These are phyloP conservation scores for Uncinocarpus reesii DNA, from an alignment of 2,329 filamentous ascomycete species.

Conservation along the genomic window DNA sequence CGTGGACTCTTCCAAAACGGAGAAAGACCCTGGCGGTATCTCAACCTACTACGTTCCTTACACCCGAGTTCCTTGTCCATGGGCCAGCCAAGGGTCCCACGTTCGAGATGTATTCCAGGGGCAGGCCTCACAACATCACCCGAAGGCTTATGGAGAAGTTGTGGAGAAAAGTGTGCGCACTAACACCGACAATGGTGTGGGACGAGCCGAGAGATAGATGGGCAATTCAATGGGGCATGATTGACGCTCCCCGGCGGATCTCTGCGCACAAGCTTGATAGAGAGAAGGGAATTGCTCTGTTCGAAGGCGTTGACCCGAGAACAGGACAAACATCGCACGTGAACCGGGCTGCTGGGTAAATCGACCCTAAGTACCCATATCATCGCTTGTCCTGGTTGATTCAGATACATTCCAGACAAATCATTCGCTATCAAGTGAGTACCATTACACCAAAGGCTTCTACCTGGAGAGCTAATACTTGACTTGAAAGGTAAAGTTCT, in stretches of 20 bases:
- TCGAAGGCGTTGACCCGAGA: slow-evolving; percentile 15
- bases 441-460: no score
- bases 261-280: slow-evolving; percentile 14
- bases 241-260: background rate
- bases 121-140: slow-evolving; percentile 34
- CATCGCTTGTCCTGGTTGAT: no score
- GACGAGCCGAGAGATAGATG: slow-evolving; percentile 19
- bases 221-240: slow-evolving; percentile 25
- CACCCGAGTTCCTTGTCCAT: slow-evolving; percentile 26
- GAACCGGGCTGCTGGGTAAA: no score
- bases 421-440: no score
- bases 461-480: no score
- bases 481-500: no score
- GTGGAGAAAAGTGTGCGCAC: slow-evolving; percentile 29
- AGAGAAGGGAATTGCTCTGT: slow-evolving; percentile 11
- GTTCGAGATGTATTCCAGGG: slow-evolving; percentile 26
- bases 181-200: slow-evolving; percentile 26
- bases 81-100: slow-evolving; percentile 31
- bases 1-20: slow-evolving; percentile 26
- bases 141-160: slow-evolving; percentile 30
- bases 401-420: no score
- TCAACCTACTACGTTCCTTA: slow-evolving; percentile 11
- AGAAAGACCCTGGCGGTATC: slow-evolving; percentile 16
- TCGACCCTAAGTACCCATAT: no score
- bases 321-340: slow-evolving; percentile 9